A percentile compares a stretch with the other conserved stretches of the same genome.
Evolutionary conservation across 2,329 filamentous ascomycete genomes (phyloP).

Genomic region (Sarocladium strictum): DNA sequence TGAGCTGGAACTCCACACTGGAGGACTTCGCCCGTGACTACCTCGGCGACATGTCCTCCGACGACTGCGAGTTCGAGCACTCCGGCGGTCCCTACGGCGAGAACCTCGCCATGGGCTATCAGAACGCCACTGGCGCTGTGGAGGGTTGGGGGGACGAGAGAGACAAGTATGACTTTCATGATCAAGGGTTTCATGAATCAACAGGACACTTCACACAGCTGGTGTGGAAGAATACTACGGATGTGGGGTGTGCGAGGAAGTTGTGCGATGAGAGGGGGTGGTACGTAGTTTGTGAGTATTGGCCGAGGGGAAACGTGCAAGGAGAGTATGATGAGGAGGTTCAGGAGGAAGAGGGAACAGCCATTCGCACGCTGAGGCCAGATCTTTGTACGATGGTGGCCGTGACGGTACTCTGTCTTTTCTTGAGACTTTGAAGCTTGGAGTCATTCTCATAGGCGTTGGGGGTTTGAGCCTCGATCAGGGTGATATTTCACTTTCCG

Average conservation of each 20-base stretch:
- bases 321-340: conserved; percentile 40
- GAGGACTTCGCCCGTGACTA: conserved; percentile 49
- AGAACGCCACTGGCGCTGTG: conserved; percentile 52
- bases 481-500: too few relatives aligned
- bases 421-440: neutral
- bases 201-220: conserved; percentile 71
- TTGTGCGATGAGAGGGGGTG: conserved; percentile 46
- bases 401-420: neutral
- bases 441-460: too few relatives aligned
- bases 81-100: conserved; percentile 63
- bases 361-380: neutral
- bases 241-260: conserved; percentile 48
- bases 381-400: neutral
- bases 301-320: conserved; percentile 58
- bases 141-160: conserved; percentile 57
- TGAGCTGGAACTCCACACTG: conserved; percentile 62
- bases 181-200: conserved; percentile 48
- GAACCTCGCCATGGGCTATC: conserved; percentile 65
- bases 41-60: conserved; percentile 23
- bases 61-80: conserved; percentile 45
- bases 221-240: conserved; percentile 60
- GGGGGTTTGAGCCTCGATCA: too few relatives aligned
- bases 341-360: conserved; percentile 11
- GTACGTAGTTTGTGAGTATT: conserved; percentile 68
- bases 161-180: conserved; percentile 49